Evolutionary conservation across 2,329 filamentous ascomycete species (phyloP).

Genomic region (Sarocladium kiliense): DNA sequence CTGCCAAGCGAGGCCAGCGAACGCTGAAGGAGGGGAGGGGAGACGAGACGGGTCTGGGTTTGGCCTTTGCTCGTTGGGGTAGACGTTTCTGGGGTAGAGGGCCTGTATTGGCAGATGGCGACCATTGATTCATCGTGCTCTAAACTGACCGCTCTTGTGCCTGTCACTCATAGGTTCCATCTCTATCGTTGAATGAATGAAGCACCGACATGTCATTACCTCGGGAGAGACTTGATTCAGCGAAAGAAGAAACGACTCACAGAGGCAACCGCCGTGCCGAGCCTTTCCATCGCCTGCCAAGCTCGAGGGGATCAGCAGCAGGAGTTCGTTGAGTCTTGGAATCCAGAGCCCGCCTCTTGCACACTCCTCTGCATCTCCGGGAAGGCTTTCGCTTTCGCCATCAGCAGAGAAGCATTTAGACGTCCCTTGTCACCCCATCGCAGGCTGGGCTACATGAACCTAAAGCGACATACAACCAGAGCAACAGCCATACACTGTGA

Average conservation of each 20-base stretch:
- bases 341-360: not conserved
- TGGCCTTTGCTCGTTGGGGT: not conserved
- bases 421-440: too few relatives aligned
- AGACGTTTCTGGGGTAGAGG: not conserved
- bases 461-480: not conserved
- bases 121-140: too few relatives aligned
- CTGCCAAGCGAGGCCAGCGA: not conserved
- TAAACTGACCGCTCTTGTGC: too few relatives aligned
- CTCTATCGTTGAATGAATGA: too few relatives aligned
- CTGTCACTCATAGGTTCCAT: too few relatives aligned
- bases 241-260: not conserved
- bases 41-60: not conserved
- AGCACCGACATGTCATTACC: not conserved
- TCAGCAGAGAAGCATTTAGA: too few relatives aligned
- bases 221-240: too few relatives aligned
- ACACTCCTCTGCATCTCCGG: too few relatives aligned
- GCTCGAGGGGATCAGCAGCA: not conserved
- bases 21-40: not conserved
- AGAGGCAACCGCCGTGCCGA: not conserved
- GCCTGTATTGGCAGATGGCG: too few relatives aligned
- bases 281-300: constrained; percentile 4
- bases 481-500: not conserved
- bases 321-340: not conserved
- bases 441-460: not conserved
- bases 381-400: too few relatives aligned